These are phyloP conservation scores for Corynespora cassiicola DNA, from an alignment of 2,329 filamentous ascomycete species.

Conservation along the genomic window DNA sequence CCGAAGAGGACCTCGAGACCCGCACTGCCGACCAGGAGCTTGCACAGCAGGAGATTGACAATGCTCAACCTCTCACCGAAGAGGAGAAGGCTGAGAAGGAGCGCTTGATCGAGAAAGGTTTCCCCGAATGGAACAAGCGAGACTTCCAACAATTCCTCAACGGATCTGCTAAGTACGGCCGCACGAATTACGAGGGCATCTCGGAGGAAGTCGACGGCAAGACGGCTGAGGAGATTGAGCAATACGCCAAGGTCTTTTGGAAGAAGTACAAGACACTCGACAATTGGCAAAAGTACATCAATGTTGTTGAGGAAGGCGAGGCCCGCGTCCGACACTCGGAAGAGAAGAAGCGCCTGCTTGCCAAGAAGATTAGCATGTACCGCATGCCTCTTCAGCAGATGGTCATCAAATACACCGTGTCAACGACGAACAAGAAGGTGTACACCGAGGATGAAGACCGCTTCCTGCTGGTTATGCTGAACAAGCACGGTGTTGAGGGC, in stretches of 20 bases:
- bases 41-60: constrained; percentile 92
- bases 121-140: constrained; percentile 92
- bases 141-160: constrained; percentile 99
- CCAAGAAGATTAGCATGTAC: constrained; percentile 95
- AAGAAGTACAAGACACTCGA: constrained; percentile 88
- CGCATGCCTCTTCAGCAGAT: constrained; percentile 97
- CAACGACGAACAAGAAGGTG: constrained; percentile 99
- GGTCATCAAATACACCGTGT: constrained; percentile 98
- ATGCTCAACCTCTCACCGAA: constrained; percentile 85
- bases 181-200: constrained; percentile 83
- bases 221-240: constrained; percentile 80
- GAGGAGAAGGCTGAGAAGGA: constrained; percentile 90
- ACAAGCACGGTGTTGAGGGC: constrained; percentile 89
- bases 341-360: constrained; percentile 89
- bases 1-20: constrained; percentile 84
- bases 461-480: constrained; percentile 90
- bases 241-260: constrained; percentile 96
- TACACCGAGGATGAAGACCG: constrained; percentile 98
- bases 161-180: constrained; percentile 89
- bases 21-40: constrained; percentile 86
- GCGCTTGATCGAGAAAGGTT: constrained; percentile 80
- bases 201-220: constrained; percentile 92
- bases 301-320: constrained; percentile 90
- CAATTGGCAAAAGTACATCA: constrained; percentile 88
- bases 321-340: constrained; percentile 87